phyloP scores from a whole-genome alignment of 352 stramenopile species.

The Pythium scleroteichum region DNA sequence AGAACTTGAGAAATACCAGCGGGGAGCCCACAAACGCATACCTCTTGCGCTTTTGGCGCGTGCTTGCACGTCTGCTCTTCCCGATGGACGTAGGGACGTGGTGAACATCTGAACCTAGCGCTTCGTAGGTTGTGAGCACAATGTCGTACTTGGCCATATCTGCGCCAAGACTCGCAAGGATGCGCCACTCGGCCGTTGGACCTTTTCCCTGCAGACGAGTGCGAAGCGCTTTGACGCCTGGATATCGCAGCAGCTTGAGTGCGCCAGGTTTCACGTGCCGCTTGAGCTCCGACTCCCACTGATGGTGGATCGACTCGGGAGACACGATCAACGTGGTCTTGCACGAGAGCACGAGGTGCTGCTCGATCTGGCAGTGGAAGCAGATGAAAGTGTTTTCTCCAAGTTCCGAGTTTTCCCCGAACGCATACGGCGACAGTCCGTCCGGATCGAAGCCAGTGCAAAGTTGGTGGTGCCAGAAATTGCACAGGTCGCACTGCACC shows the following conservation, averaged over 20 bases:
- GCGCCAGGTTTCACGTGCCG: conserved; percentile 63
- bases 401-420: background rate
- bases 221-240: conserved; percentile 54
- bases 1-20: conserved; percentile 84
- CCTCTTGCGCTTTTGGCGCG: conserved; percentile 58
- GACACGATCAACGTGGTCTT: conserved; percentile 93
- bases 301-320: conserved; percentile 86
- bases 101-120: conserved; percentile 79
- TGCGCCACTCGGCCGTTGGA: conserved; percentile 52
- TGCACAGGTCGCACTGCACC: conserved; percentile 54
- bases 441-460: conserved; percentile 46
- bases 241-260: conserved; percentile 58
- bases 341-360: conserved; percentile 40
- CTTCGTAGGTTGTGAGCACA: conserved; percentile 91
- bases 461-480: conserved; percentile 61
- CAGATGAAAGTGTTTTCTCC: conserved; percentile 45
- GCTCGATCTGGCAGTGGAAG: conserved; percentile 55
- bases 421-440: background rate
- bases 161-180: conserved; percentile 45
- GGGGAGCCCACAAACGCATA: conserved; percentile 90
- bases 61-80: conserved; percentile 53
- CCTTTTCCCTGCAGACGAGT: conserved; percentile 27
- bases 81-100: conserved; percentile 53
- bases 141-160: conserved; percentile 85
- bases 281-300: conserved; percentile 90